These are phyloP conservation scores for Tuber calosporum DNA, from an alignment of 495 filamentous ascomycete genomes.

Conservation along the genomic window DNA sequence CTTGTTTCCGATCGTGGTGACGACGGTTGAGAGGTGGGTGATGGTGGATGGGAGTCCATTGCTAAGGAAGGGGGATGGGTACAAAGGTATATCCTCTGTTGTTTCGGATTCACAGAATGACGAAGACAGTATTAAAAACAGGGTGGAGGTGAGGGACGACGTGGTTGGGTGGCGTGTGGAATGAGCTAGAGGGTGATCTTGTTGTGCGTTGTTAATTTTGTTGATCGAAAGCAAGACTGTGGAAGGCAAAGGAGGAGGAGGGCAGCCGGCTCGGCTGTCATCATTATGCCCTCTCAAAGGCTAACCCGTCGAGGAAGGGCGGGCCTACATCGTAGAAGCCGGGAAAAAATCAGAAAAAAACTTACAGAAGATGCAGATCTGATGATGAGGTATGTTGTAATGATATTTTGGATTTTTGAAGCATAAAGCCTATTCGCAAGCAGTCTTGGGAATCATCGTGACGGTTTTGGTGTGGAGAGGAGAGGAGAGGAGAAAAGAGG, in stretches of 20 bases:
- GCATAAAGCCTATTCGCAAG: neutral
- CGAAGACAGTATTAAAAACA: neutral
- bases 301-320: neutral
- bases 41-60: conserved; percentile 28
- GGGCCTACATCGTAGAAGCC: neutral
- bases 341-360: neutral
- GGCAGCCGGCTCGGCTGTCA: neutral
- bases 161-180: neutral
- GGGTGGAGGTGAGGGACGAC: neutral
- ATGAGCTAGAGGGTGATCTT: conserved; percentile 1
- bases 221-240: conserved; percentile 2
- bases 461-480: neutral
- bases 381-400: neutral
- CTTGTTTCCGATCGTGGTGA: conserved; percentile 10
- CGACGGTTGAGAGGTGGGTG: conserved; percentile 8
- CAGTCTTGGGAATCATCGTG: neutral
- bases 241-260: neutral
- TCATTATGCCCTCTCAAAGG: neutral
- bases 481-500: neutral
- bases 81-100: neutral
- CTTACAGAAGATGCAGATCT: neutral
- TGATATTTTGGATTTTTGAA: neutral
- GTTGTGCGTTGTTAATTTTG: neutral
- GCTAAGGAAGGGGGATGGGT: too few relatives aligned
- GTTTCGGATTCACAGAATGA: neutral